phyloP scores from a whole-genome alignment of 129 eudicot species.

The Arctium lappa region DNA sequence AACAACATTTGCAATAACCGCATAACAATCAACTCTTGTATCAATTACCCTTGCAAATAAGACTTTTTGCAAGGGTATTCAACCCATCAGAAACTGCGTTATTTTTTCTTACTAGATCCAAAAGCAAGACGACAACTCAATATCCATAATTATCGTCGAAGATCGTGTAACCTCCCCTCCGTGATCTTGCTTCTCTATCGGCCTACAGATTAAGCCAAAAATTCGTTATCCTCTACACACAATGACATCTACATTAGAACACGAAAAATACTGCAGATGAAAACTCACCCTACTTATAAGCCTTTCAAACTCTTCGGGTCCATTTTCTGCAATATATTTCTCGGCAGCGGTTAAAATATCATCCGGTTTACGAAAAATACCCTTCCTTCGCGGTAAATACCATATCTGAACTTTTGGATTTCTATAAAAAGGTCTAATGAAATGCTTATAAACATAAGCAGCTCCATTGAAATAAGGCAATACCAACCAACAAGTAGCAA shows the following conservation, averaged over 20 bases:
- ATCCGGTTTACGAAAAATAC: slow-evolving; percentile 55
- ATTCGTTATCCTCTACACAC: neutral
- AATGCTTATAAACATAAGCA: slow-evolving; percentile 69
- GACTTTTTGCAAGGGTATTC: neutral
- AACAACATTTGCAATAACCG: neutral
- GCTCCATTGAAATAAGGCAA: slow-evolving; percentile 89
- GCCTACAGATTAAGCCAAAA: slow-evolving; percentile 43
- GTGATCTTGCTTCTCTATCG: slow-evolving; percentile 77
- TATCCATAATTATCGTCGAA: slow-evolving; percentile 67
- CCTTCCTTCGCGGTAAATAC: slow-evolving; percentile 65
- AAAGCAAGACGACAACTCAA: slow-evolving; percentile 3
- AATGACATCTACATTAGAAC: neutral
- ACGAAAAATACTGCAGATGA: neutral
- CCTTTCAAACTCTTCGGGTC: slow-evolving; percentile 76
- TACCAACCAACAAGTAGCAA: slow-evolving; percentile 80
- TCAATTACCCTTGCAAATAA: neutral
- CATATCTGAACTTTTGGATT: slow-evolving; percentile 68
- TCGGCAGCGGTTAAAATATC: slow-evolving; percentile 82
- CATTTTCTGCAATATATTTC: slow-evolving; percentile 75
- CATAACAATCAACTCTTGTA: neutral
- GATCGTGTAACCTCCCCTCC: slow-evolving; percentile 60
- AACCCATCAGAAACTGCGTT: neutral
- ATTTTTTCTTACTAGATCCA: neutral
- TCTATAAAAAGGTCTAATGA: slow-evolving; percentile 75
- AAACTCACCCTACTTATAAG: slow-evolving; percentile 66